phyloP scores from a whole-genome alignment of 2,329 filamentous ascomycete genomes.

The Drechslerella dactyloides region DNA sequence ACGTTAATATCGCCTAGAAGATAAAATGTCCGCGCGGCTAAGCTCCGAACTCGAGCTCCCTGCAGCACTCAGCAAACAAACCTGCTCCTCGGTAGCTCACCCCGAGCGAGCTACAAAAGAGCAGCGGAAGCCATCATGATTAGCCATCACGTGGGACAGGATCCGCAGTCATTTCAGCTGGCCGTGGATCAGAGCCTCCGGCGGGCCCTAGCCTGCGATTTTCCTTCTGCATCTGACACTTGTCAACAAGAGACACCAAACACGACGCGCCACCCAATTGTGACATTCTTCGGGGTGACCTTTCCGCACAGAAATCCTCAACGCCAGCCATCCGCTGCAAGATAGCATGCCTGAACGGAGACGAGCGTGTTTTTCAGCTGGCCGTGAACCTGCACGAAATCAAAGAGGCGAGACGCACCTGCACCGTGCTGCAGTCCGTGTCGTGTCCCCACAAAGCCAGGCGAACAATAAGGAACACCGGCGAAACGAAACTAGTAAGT shows the following conservation, averaged over 20 bases:
- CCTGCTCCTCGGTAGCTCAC: too few relatives aligned
- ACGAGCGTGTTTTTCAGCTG: constrained; percentile 43
- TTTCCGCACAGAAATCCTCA: neutral
- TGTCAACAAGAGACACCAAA: constrained; percentile 8
- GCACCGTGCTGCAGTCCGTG: constrained; percentile 20
- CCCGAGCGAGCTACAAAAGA: neutral
- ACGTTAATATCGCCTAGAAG: neutral
- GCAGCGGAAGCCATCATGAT: constrained; percentile 2
- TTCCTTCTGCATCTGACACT: constrained; percentile 6
- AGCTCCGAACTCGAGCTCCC: constrained; percentile 32
- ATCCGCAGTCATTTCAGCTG: constrained; percentile 45
- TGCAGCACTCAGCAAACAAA: neutral
- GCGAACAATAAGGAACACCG: constrained; percentile 43
- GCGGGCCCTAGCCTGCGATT: neutral
- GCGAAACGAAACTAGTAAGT: constrained; percentile 42
- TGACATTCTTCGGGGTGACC: neutral
- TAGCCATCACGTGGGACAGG: constrained; percentile 37
- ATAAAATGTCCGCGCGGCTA: constrained; percentile 33
- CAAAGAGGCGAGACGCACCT: constrained; percentile 46
- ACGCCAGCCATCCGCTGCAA: constrained; percentile 4
- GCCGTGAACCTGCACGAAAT: constrained; percentile 34
- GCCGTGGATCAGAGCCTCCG: constrained; percentile 20
- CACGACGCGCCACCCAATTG: constrained; percentile 2
- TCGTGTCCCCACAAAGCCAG: constrained; percentile 48
- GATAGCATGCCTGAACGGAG: constrained; percentile 38